These are phyloP conservation scores for Lepidium didymum DNA, from an alignment of 345 rosid species.

Conservation along the genomic window DNA sequence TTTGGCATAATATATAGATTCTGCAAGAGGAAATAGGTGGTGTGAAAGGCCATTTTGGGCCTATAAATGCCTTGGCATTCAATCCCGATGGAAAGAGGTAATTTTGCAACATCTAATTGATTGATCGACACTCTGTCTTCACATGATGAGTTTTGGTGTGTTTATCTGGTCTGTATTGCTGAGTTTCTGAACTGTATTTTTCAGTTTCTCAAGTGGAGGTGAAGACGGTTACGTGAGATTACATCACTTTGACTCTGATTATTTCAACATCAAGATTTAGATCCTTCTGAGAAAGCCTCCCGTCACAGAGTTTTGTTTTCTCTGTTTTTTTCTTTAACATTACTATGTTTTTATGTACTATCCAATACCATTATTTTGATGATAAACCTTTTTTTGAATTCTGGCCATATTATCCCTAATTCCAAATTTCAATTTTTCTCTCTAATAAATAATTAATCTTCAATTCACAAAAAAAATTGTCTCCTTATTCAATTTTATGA, in stretches of 20 bases:
- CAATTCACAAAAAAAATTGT: too few species aligned
- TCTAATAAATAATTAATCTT: too few species aligned
- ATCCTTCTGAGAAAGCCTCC: neutral
- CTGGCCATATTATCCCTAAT: neutral
- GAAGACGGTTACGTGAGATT: constrained; percentile 94
- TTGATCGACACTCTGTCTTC: neutral
- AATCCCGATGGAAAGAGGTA: constrained; percentile 97
- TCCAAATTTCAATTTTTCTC: neutral
- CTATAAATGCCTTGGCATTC: constrained; percentile 92
- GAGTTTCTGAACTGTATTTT: neutral
- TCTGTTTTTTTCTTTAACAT: neutral
- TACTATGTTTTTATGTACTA: neutral
- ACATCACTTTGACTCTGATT: constrained; percentile 88
- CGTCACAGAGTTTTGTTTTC: neutral
- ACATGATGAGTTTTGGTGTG: neutral
- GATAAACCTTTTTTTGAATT: neutral
- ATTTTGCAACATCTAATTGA: neutral
- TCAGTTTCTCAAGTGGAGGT: constrained; percentile 93
- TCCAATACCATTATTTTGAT: neutral
- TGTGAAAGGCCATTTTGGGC: constrained; percentile 98
- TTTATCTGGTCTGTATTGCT: neutral
- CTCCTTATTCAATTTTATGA: too few species aligned
- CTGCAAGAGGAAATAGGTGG: constrained; percentile 93
- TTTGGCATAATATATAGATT: constrained; percentile 35
- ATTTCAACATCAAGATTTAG: constrained; percentile 70